phyloP scores from a whole-genome alignment of 805 yeast genomes.

The Suhomyces sp. region DNA sequence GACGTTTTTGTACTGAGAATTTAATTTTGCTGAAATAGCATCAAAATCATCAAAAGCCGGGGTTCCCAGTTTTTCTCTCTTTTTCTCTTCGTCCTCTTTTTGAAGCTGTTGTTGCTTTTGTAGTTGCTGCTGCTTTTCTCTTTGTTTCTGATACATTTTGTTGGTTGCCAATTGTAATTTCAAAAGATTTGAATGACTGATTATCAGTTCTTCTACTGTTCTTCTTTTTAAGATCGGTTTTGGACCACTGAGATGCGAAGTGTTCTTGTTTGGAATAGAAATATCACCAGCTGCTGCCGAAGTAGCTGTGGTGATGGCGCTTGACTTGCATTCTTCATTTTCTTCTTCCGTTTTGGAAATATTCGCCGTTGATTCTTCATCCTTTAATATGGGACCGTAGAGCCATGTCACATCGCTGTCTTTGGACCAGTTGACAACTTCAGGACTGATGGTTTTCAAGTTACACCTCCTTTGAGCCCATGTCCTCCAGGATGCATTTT shows the following conservation, averaged over 20 bases:
- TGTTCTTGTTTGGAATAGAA: conserved; percentile 34
- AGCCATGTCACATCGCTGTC: conserved; percentile 98
- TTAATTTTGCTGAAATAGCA: conserved; percentile 43
- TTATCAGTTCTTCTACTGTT: conserved; percentile 78
- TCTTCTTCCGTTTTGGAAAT: conserved; percentile 3
- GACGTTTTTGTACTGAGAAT: conserved; percentile 32
- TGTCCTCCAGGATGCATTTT: conserved; percentile 90
- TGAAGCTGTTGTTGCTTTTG: conserved; percentile 29
- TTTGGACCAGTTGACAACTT: conserved; percentile 86
- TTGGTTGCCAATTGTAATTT: conserved; percentile 42
- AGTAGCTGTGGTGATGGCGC: conserved; percentile 32
- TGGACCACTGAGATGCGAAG: conserved; percentile 30
- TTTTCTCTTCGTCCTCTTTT: conserved; percentile 6
- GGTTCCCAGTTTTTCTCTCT: conserved; percentile 12
- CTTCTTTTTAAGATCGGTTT: conserved; percentile 89
- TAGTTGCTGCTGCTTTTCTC: conserved; percentile 23
- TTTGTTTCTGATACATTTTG: conserved; percentile 31
- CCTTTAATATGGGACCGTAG: conserved; percentile 80
- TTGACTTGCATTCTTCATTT: conserved; percentile 9
- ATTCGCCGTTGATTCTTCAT: conserved; percentile 23
- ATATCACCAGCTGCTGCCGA: conserved; percentile 46
- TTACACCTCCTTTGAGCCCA: conserved; percentile 82
- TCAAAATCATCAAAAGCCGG: conserved; percentile 45
- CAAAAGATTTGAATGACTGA: conserved; percentile 53
- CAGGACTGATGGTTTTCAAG: conserved; percentile 77